Conservation (phyloP, 1,284 basidiomycete genomes). For the Paramarasmius palmivorus region DNA sequence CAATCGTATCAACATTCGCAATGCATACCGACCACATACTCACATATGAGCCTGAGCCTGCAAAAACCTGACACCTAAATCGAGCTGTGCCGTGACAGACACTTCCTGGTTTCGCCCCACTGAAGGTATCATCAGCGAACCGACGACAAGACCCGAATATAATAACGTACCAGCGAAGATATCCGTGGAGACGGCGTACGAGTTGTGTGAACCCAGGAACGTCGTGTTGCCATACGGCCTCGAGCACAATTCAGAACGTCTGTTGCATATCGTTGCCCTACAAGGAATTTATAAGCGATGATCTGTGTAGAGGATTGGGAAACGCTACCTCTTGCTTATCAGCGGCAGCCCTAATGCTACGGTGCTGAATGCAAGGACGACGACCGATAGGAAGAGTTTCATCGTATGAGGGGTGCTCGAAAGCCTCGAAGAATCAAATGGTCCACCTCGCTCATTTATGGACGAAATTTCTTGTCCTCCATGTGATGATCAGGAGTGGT, state of each 20-base stretch:
- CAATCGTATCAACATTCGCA: background rate
- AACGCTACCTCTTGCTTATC: no score
- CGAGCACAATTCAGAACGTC: slow-evolving; percentile 57
- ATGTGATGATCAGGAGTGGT: no score
- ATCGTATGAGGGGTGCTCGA: no score
- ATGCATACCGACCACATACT: slow-evolving; percentile 3
- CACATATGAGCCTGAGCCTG: slow-evolving; percentile 71
- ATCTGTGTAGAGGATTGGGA: no score
- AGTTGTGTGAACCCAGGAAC: slow-evolving; percentile 71
- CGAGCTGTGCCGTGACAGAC: slow-evolving; percentile 59
- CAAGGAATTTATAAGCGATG: no score
- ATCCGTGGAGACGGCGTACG: slow-evolving; percentile 41
- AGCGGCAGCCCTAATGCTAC: no score
- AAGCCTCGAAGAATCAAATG: no score
- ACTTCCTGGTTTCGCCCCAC: slow-evolving; percentile 63
- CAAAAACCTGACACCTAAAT: slow-evolving; percentile 69
- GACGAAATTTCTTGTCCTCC: no score
- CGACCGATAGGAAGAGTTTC: no score
- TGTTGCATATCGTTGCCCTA: slow-evolving; percentile 51
- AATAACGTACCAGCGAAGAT: background rate
- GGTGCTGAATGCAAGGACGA: no score
- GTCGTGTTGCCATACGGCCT: slow-evolving; percentile 63
- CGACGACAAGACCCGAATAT: background rate
- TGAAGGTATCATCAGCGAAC: slow-evolving; percentile 17
- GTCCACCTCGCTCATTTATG: no score